Conservation (phyloP, 1,284 basidiomycete species). For the Ustilago esculenta region DNA sequence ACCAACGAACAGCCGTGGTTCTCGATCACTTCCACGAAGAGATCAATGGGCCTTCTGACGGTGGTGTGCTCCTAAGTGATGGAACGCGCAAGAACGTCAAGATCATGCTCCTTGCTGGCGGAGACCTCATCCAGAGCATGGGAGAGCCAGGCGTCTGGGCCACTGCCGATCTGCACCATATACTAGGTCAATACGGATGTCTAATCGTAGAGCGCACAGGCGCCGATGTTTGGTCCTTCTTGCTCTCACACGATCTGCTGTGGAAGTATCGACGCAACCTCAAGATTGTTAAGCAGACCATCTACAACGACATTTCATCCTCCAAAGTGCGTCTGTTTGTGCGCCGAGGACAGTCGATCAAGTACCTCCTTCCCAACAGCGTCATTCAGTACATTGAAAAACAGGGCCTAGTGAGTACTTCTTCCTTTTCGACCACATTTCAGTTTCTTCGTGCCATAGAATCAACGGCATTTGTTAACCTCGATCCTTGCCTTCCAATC, state of each 20-base stretch:
- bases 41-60: slow-evolving; percentile 75
- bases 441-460: no score
- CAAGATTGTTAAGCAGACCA: slow-evolving; percentile 84
- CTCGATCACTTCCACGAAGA: slow-evolving; percentile 95
- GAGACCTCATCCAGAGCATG: slow-evolving; percentile 97
- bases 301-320: slow-evolving; percentile 95
- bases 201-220: slow-evolving; percentile 95
- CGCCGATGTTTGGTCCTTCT: slow-evolving; percentile 80
- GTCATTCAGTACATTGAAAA: slow-evolving; percentile 96
- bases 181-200: slow-evolving; percentile 90
- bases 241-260: slow-evolving; percentile 72
- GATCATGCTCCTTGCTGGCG: slow-evolving; percentile 95
- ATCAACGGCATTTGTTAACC: not conserved
- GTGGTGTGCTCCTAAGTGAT: slow-evolving; percentile 59
- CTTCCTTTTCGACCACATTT: no score
- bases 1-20: slow-evolving; percentile 93
- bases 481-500: not conserved
- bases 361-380: slow-evolving; percentile 86
- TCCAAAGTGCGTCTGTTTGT: slow-evolving; percentile 76
- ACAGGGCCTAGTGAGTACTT: slow-evolving; percentile 71
- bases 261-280: slow-evolving; percentile 80
- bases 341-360: slow-evolving; percentile 88
- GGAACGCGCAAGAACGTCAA: slow-evolving; percentile 66
- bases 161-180: slow-evolving; percentile 93
- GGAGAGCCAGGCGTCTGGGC: slow-evolving; percentile 99